These are phyloP conservation scores for Phytophthora uliginosa DNA, from an alignment of 352 stramenopile species.

Conservation along the genomic window DNA sequence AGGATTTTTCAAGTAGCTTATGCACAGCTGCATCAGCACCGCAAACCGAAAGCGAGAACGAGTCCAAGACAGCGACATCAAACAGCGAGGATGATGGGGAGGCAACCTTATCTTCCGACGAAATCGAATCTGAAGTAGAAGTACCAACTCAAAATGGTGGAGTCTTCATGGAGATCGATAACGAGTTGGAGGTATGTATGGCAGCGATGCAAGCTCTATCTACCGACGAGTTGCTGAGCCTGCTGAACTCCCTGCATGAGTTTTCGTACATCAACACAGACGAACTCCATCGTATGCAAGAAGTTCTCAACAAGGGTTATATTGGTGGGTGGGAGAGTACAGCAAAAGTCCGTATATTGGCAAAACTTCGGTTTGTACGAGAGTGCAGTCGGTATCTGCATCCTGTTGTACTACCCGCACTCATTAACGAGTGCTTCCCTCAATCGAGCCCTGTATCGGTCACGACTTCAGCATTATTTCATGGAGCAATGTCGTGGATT, in stretches of 20 bases:
- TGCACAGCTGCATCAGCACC: background rate
- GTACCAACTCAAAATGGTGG: constrained; percentile 11
- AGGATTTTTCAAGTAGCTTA: constrained; percentile 19
- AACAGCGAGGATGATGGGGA: constrained; percentile 20
- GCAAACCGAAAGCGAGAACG: constrained; percentile 25
- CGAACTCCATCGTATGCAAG: constrained; percentile 76
- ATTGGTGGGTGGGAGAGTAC: constrained; percentile 83
- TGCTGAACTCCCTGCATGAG: constrained; percentile 65
- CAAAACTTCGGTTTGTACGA: constrained; percentile 79
- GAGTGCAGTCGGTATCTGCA: constrained; percentile 80
- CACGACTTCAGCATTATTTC: constrained; percentile 65
- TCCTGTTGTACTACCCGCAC: constrained; percentile 64
- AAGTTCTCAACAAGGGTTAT: constrained; percentile 84
- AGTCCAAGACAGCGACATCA: constrained; percentile 32
- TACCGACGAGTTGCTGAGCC: constrained; percentile 69
- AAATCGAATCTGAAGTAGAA: constrained; percentile 14
- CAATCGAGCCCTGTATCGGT: constrained; percentile 55
- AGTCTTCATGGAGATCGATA: constrained; percentile 43
- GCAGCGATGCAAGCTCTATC: constrained; percentile 75
- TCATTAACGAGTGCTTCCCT: constrained; percentile 72
- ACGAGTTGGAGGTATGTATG: constrained; percentile 78
- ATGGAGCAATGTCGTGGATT: constrained; percentile 71
- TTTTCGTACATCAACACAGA: constrained; percentile 85
- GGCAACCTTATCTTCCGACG: constrained; percentile 11
- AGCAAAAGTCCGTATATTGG: constrained; percentile 71